These are phyloP conservation scores for Fraxinus greggii DNA, from an alignment of 305 asterid genomes.

Conservation along the genomic window DNA sequence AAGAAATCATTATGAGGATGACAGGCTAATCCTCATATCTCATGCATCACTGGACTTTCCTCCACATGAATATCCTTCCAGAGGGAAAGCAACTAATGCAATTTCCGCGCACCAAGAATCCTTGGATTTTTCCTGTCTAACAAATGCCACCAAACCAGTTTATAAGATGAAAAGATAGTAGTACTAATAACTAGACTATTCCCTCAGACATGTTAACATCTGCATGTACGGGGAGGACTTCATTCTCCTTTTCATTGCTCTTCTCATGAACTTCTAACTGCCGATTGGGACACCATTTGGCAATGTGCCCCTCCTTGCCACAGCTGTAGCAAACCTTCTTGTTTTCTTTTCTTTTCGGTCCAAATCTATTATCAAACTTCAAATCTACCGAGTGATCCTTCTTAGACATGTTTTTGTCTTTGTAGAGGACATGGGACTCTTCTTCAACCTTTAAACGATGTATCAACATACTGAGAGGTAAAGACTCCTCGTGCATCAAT, in stretches of 20 bases:
- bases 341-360: conserved; percentile 32
- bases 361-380: conserved; percentile 24
- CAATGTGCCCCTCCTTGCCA: conserved; percentile 52
- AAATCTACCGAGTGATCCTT: conserved; percentile 21
- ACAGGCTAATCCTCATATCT: not conserved
- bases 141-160: not conserved
- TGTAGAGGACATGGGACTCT: conserved; percentile 37
- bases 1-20: not conserved
- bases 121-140: not conserved
- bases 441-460: conserved; percentile 55
- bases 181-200: not conserved
- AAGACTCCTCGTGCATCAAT: conserved; percentile 51
- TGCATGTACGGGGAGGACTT: not conserved
- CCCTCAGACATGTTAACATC: not conserved
- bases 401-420: conserved; percentile 24
- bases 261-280: conserved; percentile 8
- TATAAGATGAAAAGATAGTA: not conserved
- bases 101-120: not conserved
- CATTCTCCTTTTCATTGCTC: conserved; percentile 18
- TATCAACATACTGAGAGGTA: conserved; percentile 46
- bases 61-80: not conserved
- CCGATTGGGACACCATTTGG: conserved; percentile 39
- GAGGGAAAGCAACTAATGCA: not conserved
- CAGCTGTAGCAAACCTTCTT: conserved; percentile 46
- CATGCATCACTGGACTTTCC: not conserved